Conservation (phyloP, 805 yeast species). For the Metahyphopichia silvanorum region DNA sequence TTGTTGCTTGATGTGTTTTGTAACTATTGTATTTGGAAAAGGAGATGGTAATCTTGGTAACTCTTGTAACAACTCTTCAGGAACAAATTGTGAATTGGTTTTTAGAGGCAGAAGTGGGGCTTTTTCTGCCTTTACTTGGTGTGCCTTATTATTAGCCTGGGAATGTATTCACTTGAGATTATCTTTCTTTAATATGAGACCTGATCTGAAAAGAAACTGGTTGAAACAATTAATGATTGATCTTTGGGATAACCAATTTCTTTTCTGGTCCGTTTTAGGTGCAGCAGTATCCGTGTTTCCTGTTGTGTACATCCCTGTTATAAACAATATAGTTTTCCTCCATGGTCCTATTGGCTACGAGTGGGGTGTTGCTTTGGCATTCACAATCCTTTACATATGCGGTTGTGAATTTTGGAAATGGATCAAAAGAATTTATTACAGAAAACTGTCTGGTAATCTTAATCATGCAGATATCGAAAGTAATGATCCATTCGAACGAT, state of each 20-base stretch:
- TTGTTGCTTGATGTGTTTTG: constrained; percentile 64
- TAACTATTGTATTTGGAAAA: constrained; percentile 61
- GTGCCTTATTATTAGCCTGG: constrained; percentile 80
- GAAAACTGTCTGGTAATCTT: constrained; percentile 42
- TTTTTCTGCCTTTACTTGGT: constrained; percentile 83
- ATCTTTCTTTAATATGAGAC: constrained; percentile 70
- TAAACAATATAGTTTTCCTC: constrained; percentile 69
- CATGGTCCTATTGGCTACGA: constrained; percentile 72
- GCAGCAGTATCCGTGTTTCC: constrained; percentile 78
- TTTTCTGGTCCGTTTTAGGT: constrained; percentile 75
- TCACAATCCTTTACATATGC: constrained; percentile 52
- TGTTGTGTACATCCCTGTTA: constrained; percentile 84
- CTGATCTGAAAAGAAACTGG: constrained; percentile 54
- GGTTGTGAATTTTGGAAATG: constrained; percentile 69
- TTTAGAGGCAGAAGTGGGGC: constrained; percentile 75
- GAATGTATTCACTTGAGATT: constrained; percentile 72
- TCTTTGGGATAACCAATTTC: constrained; percentile 69
- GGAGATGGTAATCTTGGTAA: constrained; percentile 65
- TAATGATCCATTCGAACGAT: constrained; percentile 59
- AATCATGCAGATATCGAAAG: constrained; percentile 66
- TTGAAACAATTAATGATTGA: constrained; percentile 59
- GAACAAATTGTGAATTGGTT: constrained; percentile 54
- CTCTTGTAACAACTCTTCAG: constrained; percentile 54
- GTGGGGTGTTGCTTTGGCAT: constrained; percentile 74
- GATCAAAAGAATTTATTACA: constrained; percentile 54